These are phyloP conservation scores for Diplosphaera chodatii DNA, from an alignment of 139 green algal genomes.

Conservation along the genomic window DNA sequence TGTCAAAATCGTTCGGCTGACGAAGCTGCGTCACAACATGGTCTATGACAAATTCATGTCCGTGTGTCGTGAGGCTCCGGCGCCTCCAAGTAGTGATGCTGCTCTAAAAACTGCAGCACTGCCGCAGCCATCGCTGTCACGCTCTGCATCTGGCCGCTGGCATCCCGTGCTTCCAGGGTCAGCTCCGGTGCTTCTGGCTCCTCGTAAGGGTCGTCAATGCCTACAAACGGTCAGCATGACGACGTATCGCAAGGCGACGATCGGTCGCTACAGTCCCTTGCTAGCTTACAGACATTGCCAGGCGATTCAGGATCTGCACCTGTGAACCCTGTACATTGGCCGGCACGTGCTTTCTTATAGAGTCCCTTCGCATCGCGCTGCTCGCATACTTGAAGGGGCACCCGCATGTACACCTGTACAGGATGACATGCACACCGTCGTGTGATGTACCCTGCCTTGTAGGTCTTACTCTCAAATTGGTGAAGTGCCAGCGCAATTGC, in stretches of 20 bases:
- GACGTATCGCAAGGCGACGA: too few relatives aligned
- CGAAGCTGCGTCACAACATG: too few relatives aligned
- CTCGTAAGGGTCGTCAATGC: slow-evolving; percentile 92
- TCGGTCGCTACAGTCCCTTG: too few relatives aligned
- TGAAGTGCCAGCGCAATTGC: too few relatives aligned
- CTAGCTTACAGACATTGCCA: too few relatives aligned
- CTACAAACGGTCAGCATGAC: slow-evolving; percentile 7
- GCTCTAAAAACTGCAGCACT: slow-evolving; percentile 57
- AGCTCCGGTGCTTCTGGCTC: slow-evolving; percentile 76
- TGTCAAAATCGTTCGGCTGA: too few relatives aligned
- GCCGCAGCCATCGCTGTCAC: slow-evolving; percentile 55
- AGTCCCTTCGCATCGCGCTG: slow-evolving; percentile 90
- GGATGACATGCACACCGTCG: too few relatives aligned
- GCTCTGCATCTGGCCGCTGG: slow-evolving; percentile 38
- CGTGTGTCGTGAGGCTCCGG: too few relatives aligned
- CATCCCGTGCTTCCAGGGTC: slow-evolving; percentile 61
- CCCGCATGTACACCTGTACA: slow-evolving; percentile 77
- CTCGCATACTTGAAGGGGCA: slow-evolving; percentile 86
- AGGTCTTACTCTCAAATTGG: too few relatives aligned
- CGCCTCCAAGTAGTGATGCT: slow-evolving; percentile 27
- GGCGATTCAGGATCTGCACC: too few relatives aligned
- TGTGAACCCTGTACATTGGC: slow-evolving; percentile 88
- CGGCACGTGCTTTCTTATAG: slow-evolving; percentile 89
- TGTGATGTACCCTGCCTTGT: too few relatives aligned
- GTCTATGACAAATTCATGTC: too few relatives aligned